These are phyloP conservation scores for Pontederia paniculata DNA, from an alignment of 176 grass and related monocot genomes.

Conservation along the genomic window DNA sequence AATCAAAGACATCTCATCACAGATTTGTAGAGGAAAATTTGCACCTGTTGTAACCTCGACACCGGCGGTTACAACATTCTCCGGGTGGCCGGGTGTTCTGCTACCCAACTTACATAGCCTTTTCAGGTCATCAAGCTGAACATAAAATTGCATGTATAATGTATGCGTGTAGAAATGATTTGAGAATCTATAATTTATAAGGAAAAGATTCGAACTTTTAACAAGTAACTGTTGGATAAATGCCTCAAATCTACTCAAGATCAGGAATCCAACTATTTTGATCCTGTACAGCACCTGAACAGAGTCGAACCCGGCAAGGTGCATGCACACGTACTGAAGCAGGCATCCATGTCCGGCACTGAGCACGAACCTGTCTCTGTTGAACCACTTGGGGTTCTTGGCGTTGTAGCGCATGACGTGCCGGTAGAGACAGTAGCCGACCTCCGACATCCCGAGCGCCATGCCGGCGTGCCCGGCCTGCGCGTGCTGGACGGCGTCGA, in stretches of 20 bases:
- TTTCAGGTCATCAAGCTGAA: slow-evolving; percentile 2
- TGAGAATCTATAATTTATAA: neutral
- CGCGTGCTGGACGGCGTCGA: slow-evolving; percentile 7
- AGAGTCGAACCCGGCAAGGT: slow-evolving; percentile 6
- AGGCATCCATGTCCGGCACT: slow-evolving; percentile 5
- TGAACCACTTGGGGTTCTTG: slow-evolving; percentile 10
- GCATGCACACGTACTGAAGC: slow-evolving; percentile 13
- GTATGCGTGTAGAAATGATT: neutral
- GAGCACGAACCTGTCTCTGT: slow-evolving; percentile 3
- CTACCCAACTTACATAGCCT: slow-evolving; percentile 1
- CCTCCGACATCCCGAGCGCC: slow-evolving; percentile 9
- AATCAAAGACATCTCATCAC: too few species aligned
- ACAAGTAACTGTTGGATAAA: neutral
- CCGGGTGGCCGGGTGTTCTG: neutral
- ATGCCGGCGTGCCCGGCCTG: slow-evolving; percentile 1
- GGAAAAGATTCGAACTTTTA: neutral
- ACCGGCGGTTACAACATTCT: neutral
- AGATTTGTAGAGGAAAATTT: too few species aligned
- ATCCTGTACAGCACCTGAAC: neutral
- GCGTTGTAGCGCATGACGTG: slow-evolving; percentile 2
- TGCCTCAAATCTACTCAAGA: neutral
- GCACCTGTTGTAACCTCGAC: slow-evolving; percentile 2
- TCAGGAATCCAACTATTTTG: neutral
- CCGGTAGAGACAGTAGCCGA: neutral
- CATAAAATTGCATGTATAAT: neutral